Evolutionary conservation across 108 stramenopile species (phyloP).

Genomic region (Aureococcus anophagefferens): DNA sequence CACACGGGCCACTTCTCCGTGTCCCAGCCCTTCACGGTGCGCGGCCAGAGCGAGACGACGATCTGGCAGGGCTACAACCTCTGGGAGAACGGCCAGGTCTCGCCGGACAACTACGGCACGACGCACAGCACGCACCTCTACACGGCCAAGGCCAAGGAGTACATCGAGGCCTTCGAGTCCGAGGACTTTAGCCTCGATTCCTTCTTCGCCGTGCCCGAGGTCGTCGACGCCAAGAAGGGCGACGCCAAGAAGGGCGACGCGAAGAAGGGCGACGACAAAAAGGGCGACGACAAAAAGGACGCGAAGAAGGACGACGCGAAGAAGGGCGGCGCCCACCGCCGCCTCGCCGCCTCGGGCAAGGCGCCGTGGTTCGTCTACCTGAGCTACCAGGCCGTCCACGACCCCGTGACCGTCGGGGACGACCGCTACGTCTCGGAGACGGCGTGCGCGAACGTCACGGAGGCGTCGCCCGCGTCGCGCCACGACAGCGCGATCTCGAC

Average conservation of each 20-base stretch:
- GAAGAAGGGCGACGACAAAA: no score
- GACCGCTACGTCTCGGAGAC: constrained; percentile 16
- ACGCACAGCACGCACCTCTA: constrained; percentile 29
- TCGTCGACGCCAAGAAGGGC: no score
- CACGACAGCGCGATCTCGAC: no score
- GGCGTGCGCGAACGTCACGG: constrained; percentile 9
- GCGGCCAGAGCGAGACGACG: background rate
- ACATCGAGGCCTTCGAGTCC: constrained; percentile 16
- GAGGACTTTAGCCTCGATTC: no score
- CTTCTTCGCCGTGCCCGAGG: no score
- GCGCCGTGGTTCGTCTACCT: constrained; percentile 32
- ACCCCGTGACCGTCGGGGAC: constrained; percentile 26
- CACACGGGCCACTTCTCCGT: constrained; percentile 5
- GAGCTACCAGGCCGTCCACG: constrained; percentile 26
- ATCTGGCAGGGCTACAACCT: constrained; percentile 18
- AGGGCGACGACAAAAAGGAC: no score
- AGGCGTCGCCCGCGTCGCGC: background rate
- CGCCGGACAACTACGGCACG: constrained; percentile 10
- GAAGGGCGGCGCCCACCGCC: no score
- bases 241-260: no score
- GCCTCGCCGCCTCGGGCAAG: no score
- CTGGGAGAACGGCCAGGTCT: constrained; percentile 17
- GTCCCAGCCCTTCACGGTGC: constrained; percentile 20
- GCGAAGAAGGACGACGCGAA: no score
- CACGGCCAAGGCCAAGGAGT: constrained; percentile 19